These are phyloP conservation scores for Patellifolia procumbens DNA, from an alignment of 179 eudicot genomes.

Conservation along the genomic window DNA sequence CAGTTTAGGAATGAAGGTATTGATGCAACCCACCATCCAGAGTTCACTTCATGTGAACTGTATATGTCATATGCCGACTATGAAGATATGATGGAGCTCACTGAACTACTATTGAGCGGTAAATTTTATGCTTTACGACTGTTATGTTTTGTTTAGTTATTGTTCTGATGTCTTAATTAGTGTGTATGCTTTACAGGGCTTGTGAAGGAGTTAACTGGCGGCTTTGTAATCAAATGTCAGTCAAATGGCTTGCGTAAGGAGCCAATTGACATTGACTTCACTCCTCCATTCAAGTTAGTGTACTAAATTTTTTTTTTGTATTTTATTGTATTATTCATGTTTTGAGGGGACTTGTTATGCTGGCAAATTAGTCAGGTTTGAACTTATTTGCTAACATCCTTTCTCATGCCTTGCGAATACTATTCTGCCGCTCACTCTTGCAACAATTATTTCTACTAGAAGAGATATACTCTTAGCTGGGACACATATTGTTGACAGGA, in stretches of 20 bases:
- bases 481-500: too few species aligned
- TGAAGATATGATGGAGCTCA: constrained; percentile 85
- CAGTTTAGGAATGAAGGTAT: constrained; percentile 96
- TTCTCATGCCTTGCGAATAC: too few species aligned
- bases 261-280: constrained; percentile 90
- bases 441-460: too few species aligned
- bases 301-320: background rate
- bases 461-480: too few species aligned
- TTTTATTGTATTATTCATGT: background rate
- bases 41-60: constrained; percentile 91
- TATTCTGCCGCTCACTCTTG: too few species aligned
- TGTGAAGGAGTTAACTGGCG: constrained; percentile 91
- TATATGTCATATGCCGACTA: constrained; percentile 97
- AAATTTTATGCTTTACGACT: constrained; percentile 9
- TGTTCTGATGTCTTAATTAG: constrained; percentile 6
- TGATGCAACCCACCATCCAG: constrained; percentile 92
- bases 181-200: constrained; percentile 51
- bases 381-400: too few species aligned
- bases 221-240: constrained; percentile 72
- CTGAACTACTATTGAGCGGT: constrained; percentile 87
- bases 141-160: background rate
- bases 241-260: constrained; percentile 76
- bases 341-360: background rate
- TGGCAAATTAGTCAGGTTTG: too few species aligned
- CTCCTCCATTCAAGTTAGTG: constrained; percentile 92